Evolutionary conservation across 2,329 filamentous ascomycete genomes (phyloP), one percentile per base, ranked within the genome.

Genomic region (Aureobasidium melanogenum): DNA sequence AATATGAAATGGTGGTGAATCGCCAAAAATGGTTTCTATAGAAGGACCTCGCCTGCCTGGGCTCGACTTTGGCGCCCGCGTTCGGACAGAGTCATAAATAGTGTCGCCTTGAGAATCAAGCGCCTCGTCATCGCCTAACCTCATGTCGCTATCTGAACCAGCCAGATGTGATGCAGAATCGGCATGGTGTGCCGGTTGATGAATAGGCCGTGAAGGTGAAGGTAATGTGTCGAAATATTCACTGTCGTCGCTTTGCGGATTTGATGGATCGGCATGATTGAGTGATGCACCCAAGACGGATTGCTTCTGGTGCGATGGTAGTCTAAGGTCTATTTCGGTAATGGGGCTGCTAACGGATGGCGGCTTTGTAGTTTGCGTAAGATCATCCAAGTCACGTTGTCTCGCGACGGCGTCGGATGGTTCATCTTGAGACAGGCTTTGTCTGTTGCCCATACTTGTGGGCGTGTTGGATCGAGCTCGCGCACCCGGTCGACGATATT

Each of bases 1-100:
- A n/a, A 54, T 39, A 9, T 62, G 54, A 10, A 43, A 46, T n/a
- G 61, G 61, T 22, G 61, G 61, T 9, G 88, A 89, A 67, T 92
- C 88, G 73, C 92, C 88, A 72, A 91, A 92, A 78, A 91, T 88
- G 26, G 85, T 89, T 69, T 91, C 88, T 54, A 91, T 84, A 52
- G 80, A 77, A 17, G 88, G 87, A 30, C 87, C 88, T 39, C 89
- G 85, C 50, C 85, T 81, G 36, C 84, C 83, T 63, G 85, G 83
- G 59, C 82, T 80, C 64, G 85, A 87, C 64, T 82, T 81, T 10
- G 88, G 90, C 41, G 82, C 86, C 63, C 82, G 80, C 17, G 88
- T 91, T 58, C 87, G 85, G 66, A 91, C 75, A 32, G 88, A 91
- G 75, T 92, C 89, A 72, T 85, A 91, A 61, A 88, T 80, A 19